Evolutionary conservation across 257 asterid genomes (phyloP).

Genomic region (Knoxia roxburghii): DNA sequence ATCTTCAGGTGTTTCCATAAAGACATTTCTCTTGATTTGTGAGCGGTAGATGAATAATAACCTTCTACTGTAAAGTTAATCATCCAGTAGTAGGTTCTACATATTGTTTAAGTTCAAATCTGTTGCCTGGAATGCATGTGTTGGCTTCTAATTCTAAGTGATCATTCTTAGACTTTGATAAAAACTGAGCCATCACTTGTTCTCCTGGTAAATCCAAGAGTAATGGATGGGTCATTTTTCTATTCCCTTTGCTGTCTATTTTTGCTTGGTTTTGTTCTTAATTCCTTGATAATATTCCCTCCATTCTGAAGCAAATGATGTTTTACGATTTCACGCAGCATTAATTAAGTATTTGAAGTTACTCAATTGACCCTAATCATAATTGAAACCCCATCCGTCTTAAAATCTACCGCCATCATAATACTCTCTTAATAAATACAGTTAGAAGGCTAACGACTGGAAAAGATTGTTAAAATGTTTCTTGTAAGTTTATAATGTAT

Average conservation of each 20-base stretch:
- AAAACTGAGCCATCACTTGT: not conserved
- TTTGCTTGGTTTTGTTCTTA: not conserved
- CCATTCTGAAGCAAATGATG: too few relatives aligned
- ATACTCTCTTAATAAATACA: too few relatives aligned
- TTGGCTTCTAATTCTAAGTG: not conserved
- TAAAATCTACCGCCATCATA: too few relatives aligned
- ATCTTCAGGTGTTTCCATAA: constrained; percentile 56
- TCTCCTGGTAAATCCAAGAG: not conserved
- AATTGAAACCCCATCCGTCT: too few relatives aligned
- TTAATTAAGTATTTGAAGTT: too few relatives aligned
- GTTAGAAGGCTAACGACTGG: too few relatives aligned
- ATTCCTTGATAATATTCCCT: too few relatives aligned
- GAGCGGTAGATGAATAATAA: not conserved
- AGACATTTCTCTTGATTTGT: constrained; percentile 2
- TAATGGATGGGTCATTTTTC: not conserved
- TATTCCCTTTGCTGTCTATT: not conserved
- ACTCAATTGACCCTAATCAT: too few relatives aligned
- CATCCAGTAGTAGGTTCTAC: not conserved
- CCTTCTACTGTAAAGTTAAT: not conserved
- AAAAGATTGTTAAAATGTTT: too few relatives aligned
- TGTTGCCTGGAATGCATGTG: not conserved
- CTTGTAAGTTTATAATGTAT: too few relatives aligned
- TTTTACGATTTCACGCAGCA: too few relatives aligned
- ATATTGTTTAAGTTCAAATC: not conserved
- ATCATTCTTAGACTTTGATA: not conserved